Conservation (phyloP, 768 basidiomycete species). For the Agaricus blazei region DNA sequence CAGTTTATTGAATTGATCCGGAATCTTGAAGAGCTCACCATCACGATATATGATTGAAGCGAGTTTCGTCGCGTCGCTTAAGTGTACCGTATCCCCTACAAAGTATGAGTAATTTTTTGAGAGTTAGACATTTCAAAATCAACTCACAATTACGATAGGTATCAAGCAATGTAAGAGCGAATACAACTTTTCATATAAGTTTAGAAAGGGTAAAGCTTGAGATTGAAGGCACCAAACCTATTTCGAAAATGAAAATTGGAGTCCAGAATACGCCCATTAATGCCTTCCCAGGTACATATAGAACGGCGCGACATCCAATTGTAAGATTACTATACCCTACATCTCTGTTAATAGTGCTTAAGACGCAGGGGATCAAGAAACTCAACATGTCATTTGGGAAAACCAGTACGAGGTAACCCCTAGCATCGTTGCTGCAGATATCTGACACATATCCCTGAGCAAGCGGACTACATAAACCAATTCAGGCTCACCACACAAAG, state of each 20-base stretch:
- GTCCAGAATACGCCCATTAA: constrained; percentile 1
- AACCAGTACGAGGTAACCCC: background rate
- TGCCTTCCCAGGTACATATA: background rate
- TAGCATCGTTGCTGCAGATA: constrained; percentile 1
- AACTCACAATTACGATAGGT: background rate
- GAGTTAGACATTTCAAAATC: background rate
- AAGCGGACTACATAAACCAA: no score
- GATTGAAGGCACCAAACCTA: background rate
- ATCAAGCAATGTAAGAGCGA: background rate
- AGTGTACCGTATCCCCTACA: background rate
- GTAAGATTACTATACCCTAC: background rate
- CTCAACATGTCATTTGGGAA: background rate
- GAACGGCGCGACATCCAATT: background rate
- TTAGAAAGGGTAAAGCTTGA: background rate
- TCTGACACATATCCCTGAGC: background rate
- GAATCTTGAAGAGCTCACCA: background rate
- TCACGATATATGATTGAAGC: constrained; percentile 1
- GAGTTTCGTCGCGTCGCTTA: background rate
- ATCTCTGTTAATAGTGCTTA: background rate
- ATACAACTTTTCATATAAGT: background rate
- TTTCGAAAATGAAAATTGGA: constrained; percentile 4
- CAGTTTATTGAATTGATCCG: background rate
- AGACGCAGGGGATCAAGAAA: background rate
- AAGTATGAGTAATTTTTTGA: background rate
- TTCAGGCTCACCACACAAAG: background rate